A percentile compares a stretch with the other conserved stretches of the same genome.
Evolutionary conservation across 177 flowering plant genomes (phyloP).

Genomic region (Vitis hybrid): DNA sequence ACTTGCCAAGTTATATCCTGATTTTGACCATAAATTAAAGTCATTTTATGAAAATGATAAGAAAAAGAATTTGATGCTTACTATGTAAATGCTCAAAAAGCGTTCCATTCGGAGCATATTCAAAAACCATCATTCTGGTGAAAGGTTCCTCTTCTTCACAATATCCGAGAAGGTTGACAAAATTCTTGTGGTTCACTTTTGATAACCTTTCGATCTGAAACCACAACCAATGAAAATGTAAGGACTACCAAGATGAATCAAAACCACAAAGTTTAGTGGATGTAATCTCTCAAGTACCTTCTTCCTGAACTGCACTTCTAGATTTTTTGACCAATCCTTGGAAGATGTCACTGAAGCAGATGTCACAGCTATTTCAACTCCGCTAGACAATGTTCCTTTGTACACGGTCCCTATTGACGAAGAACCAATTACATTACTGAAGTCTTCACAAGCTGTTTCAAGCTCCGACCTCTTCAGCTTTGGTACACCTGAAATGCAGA

Average conservation of each 20-base stretch:
- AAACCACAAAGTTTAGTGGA: not conserved
- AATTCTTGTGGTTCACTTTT: conserved; percentile 68
- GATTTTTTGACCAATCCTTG: conserved; percentile 51
- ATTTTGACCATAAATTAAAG: not conserved
- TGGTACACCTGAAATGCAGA: conserved; percentile 51
- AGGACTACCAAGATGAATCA: not conserved
- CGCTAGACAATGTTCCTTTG: conserved; percentile 75
- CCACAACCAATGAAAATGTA: conserved; percentile 1
- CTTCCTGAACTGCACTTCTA: conserved; percentile 53
- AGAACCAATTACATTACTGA: conserved; percentile 68
- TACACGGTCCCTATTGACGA: conserved; percentile 55
- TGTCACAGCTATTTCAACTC: conserved; percentile 69
- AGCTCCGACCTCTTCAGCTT: conserved; percentile 67
- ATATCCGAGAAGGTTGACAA: conserved; percentile 61
- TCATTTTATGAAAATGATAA: not conserved
- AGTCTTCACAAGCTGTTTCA: conserved; percentile 73
- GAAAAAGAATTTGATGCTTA: conserved; percentile 26
- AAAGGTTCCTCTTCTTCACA: conserved; percentile 68
- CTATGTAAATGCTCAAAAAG: conserved; percentile 70
- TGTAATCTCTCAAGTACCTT: conserved; percentile 37
- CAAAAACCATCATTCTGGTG: conserved; percentile 72
- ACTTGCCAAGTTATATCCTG: not conserved
- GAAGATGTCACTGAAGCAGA: conserved; percentile 33
- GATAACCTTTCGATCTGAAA: conserved; percentile 55
- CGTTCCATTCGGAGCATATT: conserved; percentile 72